Conservation (phyloP, 1,284 basidiomycete genomes). For the Paramarasmius palmivorus region DNA sequence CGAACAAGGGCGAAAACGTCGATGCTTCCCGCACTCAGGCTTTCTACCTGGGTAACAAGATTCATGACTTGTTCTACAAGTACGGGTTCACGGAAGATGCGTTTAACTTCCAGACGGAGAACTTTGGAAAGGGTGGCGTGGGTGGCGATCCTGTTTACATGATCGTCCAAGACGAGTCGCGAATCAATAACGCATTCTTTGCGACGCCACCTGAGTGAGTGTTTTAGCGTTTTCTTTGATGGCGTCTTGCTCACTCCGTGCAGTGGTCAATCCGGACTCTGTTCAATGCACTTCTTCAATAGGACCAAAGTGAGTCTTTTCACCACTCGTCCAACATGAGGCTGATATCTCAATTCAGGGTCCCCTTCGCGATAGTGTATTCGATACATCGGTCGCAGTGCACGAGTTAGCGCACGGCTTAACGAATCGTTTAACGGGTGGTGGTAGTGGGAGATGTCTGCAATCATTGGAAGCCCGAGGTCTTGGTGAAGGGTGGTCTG, state of each 20-base stretch:
- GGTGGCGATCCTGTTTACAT: conserved; percentile 44
- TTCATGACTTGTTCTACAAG: neutral
- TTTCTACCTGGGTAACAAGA: neutral
- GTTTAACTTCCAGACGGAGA: conserved; percentile 3
- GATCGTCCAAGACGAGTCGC: conserved; percentile 34
- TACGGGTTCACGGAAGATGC: conserved; percentile 4
- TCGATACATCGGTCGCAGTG: conserved; percentile 37
- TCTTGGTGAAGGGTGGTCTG: conserved; percentile 58
- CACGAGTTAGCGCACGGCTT: conserved; percentile 41
- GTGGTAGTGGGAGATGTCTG: conserved; percentile 50
- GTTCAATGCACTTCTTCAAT: conserved; percentile 37
- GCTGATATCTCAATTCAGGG: neutral
- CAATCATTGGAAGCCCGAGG: conserved; percentile 50
- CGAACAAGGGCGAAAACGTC: conserved; percentile 16
- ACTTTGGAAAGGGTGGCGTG: neutral
- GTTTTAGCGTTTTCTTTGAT: too few relatives aligned
- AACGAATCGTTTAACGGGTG: conserved; percentile 38
- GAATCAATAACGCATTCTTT: conserved; percentile 17
- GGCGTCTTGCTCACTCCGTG: too few relatives aligned
- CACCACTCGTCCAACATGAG: too few relatives aligned
- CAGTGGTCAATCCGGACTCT: conserved; percentile 31
- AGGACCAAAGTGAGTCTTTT: conserved; percentile 27
- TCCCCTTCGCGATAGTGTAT: conserved; percentile 32
- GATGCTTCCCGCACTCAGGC: neutral
- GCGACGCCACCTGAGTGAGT: conserved; percentile 40